Conservation (phyloP, 2,329 filamentous ascomycete genomes). For the Hymenoscyphus fructigenus region DNA sequence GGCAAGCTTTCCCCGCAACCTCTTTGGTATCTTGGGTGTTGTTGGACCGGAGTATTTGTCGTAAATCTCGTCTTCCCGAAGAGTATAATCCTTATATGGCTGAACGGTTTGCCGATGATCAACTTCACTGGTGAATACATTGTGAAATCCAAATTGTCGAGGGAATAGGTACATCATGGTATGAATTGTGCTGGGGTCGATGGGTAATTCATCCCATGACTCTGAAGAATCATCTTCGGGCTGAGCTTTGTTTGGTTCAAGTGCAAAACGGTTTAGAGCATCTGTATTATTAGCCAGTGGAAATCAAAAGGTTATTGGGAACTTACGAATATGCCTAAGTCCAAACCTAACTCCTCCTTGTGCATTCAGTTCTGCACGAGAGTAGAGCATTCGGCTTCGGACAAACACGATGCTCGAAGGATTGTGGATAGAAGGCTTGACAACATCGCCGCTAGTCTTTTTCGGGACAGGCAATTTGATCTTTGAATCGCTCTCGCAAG, state of each 20-base stretch:
- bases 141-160: slow-evolving; percentile 83
- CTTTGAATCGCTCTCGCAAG: neutral
- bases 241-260: slow-evolving; percentile 4
- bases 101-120: slow-evolving; percentile 67
- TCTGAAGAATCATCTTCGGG: neutral
- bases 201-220: neutral
- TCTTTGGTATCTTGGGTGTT: slow-evolving; percentile 53
- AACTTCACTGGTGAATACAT: slow-evolving; percentile 77
- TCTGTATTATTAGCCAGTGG: slow-evolving; percentile 51
- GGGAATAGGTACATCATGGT: slow-evolving; percentile 94
- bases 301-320: slow-evolving; percentile 13
- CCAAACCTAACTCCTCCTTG: slow-evolving; percentile 70
- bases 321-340: slow-evolving; percentile 76
- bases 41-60: slow-evolving; percentile 28
- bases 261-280: slow-evolving; percentile 70
- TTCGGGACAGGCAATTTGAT: neutral
- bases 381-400: slow-evolving; percentile 83
- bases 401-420: slow-evolving; percentile 66
- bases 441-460: neutral
- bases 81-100: slow-evolving; percentile 78
- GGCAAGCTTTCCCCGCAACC: slow-evolving; percentile 63
- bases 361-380: slow-evolving; percentile 68
- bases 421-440: slow-evolving; percentile 39
- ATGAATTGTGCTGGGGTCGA: slow-evolving; percentile 59
- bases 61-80: slow-evolving; percentile 79